Base-by-base conservation (phyloP, 2,329 filamentous ascomycete species). In the Teratosphaeria epicoccoides region DNA sequence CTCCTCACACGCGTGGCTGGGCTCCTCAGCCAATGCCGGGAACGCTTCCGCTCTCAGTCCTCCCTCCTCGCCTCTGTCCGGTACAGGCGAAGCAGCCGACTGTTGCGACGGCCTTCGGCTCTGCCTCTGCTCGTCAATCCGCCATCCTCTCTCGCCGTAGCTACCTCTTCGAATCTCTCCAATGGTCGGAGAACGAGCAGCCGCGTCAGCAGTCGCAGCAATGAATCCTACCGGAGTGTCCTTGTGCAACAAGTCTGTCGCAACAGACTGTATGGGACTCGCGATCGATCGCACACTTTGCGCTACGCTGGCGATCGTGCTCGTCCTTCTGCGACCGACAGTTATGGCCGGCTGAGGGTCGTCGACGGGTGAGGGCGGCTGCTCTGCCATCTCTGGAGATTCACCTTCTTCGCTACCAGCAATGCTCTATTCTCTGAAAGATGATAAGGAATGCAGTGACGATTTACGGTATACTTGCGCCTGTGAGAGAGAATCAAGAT, bases 201-300 rank as follows among this genome's bases (percentile, higher is more conserved):
- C 70, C 5, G 64, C 64, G 6, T 59, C 63, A 11, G 70, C 72
- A 1, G 71, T 71, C 0, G 73, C 72, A n/a, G 72, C 70, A n/a
- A 58, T 50, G 46, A 61, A 61, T 20, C 59, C 58, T 40, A 52
- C 46, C 44, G 61, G 59, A 10, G 56, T 49, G 37, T 60, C 54
- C 20, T 28, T 37, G 2, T 26, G 28, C 26, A 56, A 43, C 11
- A 54, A 26, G 7, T 51, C 49, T 5, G 49, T 20, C 4, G 52
- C 49, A 9, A 46, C 37, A 7, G n/a, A 22, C 23, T 20, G 12
- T 4, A 50, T 26, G 22, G 25, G 20, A 12, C 37, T 14, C 1
- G 48, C 44, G 4, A 12, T 14, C 20, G 37, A 26, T 14, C 47
- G 47, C 22, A 44, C 29, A 12, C 28, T 25, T 6, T 43, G 47